Evolutionary conservation across 2,329 filamentous ascomycete genomes (phyloP).

Genomic region (Hymenoscyphus infarciens): DNA sequence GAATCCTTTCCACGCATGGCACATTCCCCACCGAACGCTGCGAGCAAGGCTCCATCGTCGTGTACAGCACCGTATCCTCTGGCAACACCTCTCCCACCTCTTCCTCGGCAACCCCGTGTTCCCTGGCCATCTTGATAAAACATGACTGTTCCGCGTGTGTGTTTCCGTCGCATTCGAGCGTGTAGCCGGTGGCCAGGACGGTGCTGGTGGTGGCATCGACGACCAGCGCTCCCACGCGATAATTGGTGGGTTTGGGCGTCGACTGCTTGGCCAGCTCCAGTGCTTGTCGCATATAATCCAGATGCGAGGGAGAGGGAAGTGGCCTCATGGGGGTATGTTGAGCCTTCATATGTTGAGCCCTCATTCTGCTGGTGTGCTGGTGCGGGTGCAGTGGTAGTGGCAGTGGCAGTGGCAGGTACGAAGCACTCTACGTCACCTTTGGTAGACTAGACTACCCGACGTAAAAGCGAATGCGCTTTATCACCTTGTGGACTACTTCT

Average conservation of each 20-base stretch:
- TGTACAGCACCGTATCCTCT: conserved; percentile 66
- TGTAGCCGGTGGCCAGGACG: conserved; percentile 80
- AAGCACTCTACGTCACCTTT: background rate
- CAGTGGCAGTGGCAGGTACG: no score
- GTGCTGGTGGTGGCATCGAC: conserved; percentile 54
- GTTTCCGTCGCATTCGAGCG: conserved; percentile 85
- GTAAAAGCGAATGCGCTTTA: no score
- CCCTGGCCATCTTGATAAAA: conserved; percentile 65
- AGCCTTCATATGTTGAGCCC: background rate
- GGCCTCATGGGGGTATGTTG: background rate
- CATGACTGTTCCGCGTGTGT: conserved; percentile 96
- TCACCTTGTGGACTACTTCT: no score
- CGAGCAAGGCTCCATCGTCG: conserved; percentile 86
- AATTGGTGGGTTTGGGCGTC: conserved; percentile 85
- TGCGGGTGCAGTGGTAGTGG: no score
- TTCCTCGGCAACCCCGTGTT: conserved; percentile 50
- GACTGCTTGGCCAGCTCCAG: conserved; percentile 74
- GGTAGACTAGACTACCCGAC: no score
- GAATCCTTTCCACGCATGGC: conserved; percentile 75
- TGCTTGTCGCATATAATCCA: conserved; percentile 62
- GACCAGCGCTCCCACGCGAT: conserved; percentile 63
- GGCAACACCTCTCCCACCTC: conserved; percentile 50
- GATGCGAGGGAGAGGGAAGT: conserved; percentile 17
- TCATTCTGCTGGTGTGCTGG: background rate
- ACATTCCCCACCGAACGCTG: conserved; percentile 70